Conservation (phyloP, 495 filamentous ascomycete species). For the Talaromyces adpressus region DNA sequence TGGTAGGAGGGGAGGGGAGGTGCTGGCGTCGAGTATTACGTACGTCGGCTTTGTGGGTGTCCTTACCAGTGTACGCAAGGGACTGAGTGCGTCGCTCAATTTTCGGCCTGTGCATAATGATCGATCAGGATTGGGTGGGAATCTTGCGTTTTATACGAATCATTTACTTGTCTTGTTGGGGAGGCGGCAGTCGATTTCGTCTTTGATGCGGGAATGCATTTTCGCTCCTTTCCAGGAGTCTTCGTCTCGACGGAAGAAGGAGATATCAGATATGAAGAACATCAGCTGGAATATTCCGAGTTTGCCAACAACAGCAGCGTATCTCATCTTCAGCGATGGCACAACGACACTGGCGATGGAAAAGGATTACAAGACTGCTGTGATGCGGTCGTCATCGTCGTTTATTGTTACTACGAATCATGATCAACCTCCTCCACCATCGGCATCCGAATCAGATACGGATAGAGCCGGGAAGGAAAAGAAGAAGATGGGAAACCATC, state of each 20-base stretch:
- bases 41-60: constrained; percentile 60
- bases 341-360: constrained; percentile 40
- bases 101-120: constrained; percentile 50
- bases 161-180: constrained; percentile 52
- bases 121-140: constrained; percentile 21
- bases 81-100: constrained; percentile 57
- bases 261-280: constrained; percentile 14
- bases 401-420: constrained; percentile 55
- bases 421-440: constrained; percentile 24
- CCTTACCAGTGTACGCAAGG: constrained; percentile 50
- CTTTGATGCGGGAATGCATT: constrained; percentile 34
- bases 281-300: constrained; percentile 27
- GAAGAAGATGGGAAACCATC: neutral
- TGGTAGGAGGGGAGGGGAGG: constrained; percentile 18
- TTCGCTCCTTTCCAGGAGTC: neutral
- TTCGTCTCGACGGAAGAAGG: neutral
- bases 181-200: constrained; percentile 47
- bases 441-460: neutral
- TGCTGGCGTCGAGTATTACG: constrained; percentile 51
- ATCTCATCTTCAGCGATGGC: constrained; percentile 51
- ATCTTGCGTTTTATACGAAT: constrained; percentile 39
- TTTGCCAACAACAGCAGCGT: constrained; percentile 46
- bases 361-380: constrained; percentile 46
- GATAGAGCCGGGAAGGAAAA: neutral
- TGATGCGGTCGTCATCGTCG: constrained; percentile 25